Conservation (phyloP, 805 yeast genomes). For the Kodamaea sagamina region DNA sequence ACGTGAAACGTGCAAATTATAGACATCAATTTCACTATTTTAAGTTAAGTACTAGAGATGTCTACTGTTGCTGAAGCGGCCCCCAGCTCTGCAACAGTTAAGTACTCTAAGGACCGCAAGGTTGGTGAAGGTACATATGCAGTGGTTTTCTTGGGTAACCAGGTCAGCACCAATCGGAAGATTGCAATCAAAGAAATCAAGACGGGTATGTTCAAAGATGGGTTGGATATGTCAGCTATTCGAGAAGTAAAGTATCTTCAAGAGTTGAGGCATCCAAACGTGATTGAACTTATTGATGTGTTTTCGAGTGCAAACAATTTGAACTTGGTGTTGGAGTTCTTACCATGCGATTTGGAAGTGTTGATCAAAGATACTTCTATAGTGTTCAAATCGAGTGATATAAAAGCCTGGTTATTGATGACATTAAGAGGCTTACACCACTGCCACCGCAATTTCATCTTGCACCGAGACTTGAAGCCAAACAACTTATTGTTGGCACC, state of each 20-base stretch:
- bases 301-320: conserved; percentile 66
- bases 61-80: conserved; percentile 3
- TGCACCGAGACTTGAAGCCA: conserved; percentile 94
- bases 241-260: conserved; percentile 87
- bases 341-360: conserved; percentile 91
- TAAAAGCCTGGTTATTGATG: conserved; percentile 94
- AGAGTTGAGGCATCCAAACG: conserved; percentile 72
- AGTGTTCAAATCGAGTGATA: conserved; percentile 80
- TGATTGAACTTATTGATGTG: conserved; percentile 87
- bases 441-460: conserved; percentile 85
- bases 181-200: conserved; percentile 96
- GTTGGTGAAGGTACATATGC: conserved; percentile 99
- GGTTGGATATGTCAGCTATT: conserved; percentile 96
- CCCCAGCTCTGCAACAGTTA: conserved; percentile 9
- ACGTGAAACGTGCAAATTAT: neutral
- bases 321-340: conserved; percentile 87
- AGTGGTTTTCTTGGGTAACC: conserved; percentile 84
- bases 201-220: conserved; percentile 91
- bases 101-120: conserved; percentile 63
- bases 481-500: conserved; percentile 86
- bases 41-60: neutral
- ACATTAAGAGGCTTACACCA: conserved; percentile 92
- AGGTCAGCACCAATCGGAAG: conserved; percentile 51
- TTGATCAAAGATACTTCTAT: conserved; percentile 77
- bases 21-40: neutral